phyloP scores from a whole-genome alignment of 2,329 filamentous ascomycete genomes.

The Diaporthe humulicola region DNA sequence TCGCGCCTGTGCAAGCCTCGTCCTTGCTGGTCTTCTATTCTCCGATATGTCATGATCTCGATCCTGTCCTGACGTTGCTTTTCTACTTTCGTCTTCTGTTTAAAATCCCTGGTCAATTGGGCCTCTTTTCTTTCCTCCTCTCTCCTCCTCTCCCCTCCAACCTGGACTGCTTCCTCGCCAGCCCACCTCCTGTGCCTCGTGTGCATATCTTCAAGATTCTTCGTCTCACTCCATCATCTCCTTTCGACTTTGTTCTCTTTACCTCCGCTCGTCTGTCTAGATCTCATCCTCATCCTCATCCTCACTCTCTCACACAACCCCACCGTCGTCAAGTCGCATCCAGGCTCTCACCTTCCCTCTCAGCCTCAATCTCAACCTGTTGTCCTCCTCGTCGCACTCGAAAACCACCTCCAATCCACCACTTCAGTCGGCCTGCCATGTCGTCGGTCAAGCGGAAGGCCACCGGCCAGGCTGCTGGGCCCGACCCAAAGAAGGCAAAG shows the following conservation, averaged over 20 bases:
- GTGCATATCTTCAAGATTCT: constrained; percentile 36
- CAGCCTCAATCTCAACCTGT: constrained; percentile 3
- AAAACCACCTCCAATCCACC: neutral
- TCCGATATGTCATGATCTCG: constrained; percentile 33
- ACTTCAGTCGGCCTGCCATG: constrained; percentile 51
- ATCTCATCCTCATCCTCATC: neutral
- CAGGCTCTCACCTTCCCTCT: neutral
- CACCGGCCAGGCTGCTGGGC: constrained; percentile 60
- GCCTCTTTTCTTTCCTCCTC: constrained; percentile 3
- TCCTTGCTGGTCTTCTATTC: constrained; percentile 25
- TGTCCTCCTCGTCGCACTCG: neutral
- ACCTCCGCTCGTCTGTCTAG: neutral
- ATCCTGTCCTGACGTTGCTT: constrained; percentile 34
- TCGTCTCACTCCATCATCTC: constrained; percentile 25
- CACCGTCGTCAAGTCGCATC: neutral
- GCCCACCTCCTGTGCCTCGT: neutral
- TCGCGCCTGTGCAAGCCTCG: constrained; percentile 25
- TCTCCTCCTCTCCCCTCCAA: constrained; percentile 4
- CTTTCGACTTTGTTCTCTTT: neutral
- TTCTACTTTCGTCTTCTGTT: constrained; percentile 21
- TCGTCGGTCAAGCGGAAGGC: constrained; percentile 76
- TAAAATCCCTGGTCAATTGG: constrained; percentile 33
- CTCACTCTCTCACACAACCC: neutral
- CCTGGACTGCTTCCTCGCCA: neutral
- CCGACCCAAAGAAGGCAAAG: constrained; percentile 78